phyloP scores from a whole-genome alignment of 108 stramenopile genomes.

The Heterococcus sp. region DNA sequence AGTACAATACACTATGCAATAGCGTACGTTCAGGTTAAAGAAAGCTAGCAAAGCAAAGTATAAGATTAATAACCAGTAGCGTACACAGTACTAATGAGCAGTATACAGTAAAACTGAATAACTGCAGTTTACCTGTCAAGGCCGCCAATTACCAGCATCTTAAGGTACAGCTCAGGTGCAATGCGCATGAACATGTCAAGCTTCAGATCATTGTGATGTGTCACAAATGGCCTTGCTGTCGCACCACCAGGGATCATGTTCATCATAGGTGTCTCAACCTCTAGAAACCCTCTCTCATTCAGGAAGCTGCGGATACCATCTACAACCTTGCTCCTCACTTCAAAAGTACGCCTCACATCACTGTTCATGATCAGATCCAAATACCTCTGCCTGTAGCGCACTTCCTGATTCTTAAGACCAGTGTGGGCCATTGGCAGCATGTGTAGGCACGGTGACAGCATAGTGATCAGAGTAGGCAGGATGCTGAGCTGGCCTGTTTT shows the following conservation, averaged over 20 bases:
- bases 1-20: no score
- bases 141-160: conserved; percentile 94
- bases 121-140: conserved; percentile 64
- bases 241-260: conserved; percentile 99
- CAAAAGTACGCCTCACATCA: conserved; percentile 78
- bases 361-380: conserved; percentile 94
- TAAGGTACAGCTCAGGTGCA: conserved; percentile 93
- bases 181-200: conserved; percentile 87
- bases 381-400: conserved; percentile 93
- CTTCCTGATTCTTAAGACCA: conserved; percentile 91
- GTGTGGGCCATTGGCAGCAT: conserved; percentile 81
- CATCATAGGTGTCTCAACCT: conserved; percentile 99
- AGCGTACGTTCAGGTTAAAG: no score
- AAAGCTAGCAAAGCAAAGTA: no score
- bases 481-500: conserved; percentile 95
- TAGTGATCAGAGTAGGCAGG: conserved; percentile 74
- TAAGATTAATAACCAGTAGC: no score
- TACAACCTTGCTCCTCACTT: conserved; percentile 82
- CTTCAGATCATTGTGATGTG: conserved; percentile 94
- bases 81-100: no score
- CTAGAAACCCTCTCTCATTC: conserved; percentile 85
- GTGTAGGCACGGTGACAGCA: conserved; percentile 96
- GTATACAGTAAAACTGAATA: no score
- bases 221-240: conserved; percentile 93
- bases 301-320: conserved; percentile 87